Evolutionary conservation across 805 yeast genomes (phyloP).

Genomic region (Peterozyma xylosa): DNA sequence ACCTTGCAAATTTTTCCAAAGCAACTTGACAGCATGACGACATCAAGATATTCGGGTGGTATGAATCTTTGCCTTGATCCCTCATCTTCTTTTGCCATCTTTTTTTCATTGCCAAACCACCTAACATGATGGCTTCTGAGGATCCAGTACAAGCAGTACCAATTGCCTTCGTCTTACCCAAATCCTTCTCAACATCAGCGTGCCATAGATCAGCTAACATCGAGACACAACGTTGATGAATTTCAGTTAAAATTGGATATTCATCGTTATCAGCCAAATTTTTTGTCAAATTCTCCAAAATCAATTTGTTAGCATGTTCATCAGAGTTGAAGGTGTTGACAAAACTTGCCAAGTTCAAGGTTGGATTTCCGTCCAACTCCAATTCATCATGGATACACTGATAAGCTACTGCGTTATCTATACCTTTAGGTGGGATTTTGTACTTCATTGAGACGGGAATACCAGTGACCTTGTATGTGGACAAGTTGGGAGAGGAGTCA

Average conservation of each 20-base stretch:
- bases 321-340: conserved; percentile 69
- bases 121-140: conserved; percentile 88
- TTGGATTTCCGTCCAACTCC: conserved; percentile 77
- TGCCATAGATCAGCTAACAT: conserved; percentile 79
- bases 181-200: conserved; percentile 28
- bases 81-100: conserved; percentile 69
- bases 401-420: conserved; percentile 45
- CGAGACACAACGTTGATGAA: conserved; percentile 77
- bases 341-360: conserved; percentile 80
- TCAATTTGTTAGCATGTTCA: conserved; percentile 39
- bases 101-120: conserved; percentile 89
- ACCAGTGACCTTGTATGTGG: conserved; percentile 24
- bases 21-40: conserved; percentile 93
- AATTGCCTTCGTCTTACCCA: conserved; percentile 33
- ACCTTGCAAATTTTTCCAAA: conserved; percentile 86
- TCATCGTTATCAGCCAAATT: conserved; percentile 92
- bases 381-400: conserved; percentile 65
- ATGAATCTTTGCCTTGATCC: conserved; percentile 49
- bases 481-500: conserved; percentile 4
- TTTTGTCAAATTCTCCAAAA: conserved; percentile 69
- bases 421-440: conserved; percentile 50
- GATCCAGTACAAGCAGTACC: conserved; percentile 95
- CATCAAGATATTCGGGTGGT: conserved; percentile 81
- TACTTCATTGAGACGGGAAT: conserved; percentile 36
- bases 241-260: conserved; percentile 76